These are phyloP conservation scores for Spergularia bocconei DNA, from an alignment of 148 eudicot genomes.

Conservation along the genomic window DNA sequence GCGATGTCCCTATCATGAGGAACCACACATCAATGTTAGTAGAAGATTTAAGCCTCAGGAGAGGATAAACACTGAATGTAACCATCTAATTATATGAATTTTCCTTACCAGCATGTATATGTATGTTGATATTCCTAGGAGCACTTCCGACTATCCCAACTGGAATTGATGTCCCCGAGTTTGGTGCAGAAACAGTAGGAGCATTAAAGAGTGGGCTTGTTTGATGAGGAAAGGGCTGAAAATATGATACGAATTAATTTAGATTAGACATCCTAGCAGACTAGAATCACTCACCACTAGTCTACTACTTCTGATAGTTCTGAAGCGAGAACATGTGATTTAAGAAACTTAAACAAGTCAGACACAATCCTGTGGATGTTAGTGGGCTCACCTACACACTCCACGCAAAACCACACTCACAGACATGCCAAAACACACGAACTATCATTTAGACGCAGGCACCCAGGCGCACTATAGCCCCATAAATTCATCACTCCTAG, in stretches of 20 bases:
- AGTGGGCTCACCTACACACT: neutral
- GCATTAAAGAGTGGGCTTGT: slow-evolving; percentile 64
- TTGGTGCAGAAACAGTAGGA: slow-evolving; percentile 40
- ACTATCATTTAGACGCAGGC: neutral
- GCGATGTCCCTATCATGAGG: slow-evolving; percentile 36
- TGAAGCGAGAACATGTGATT: neutral
- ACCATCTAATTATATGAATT: neutral
- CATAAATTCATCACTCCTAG: neutral
- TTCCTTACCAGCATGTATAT: slow-evolving; percentile 81
- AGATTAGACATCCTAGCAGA: neutral
- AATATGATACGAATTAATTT: slow-evolving; percentile 2
- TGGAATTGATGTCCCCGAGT: slow-evolving; percentile 51
- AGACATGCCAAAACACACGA: neutral
- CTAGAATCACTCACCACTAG: too few species aligned
- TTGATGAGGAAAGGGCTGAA: slow-evolving; percentile 95
- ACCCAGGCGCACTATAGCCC: neutral
- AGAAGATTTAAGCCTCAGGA: neutral
- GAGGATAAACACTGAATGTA: neutral
- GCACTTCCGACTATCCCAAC: slow-evolving; percentile 56
- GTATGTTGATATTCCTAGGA: slow-evolving; percentile 84
- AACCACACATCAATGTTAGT: slow-evolving; percentile 3
- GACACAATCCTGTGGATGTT: neutral
- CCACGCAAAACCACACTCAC: neutral
- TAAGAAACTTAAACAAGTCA: neutral
- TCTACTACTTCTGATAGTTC: too few species aligned